These are phyloP conservation scores for Solanum piurae DNA, from an alignment of 257 asterid genomes.

Conservation along the genomic window DNA sequence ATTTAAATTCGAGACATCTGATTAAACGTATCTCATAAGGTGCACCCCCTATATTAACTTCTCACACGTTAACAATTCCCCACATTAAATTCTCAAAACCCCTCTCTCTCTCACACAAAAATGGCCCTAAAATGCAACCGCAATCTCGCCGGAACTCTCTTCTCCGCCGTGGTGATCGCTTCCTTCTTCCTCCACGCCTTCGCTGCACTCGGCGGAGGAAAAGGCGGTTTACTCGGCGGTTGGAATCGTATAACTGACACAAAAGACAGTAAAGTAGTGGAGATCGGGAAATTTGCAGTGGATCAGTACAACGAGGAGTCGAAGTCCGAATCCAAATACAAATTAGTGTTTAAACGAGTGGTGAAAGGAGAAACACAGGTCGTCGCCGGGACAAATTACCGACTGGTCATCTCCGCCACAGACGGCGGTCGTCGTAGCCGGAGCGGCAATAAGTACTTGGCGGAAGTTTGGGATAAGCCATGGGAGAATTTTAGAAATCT, in stretches of 20 bases:
- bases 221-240: not conserved
- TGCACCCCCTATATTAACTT: not conserved
- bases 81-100: not conserved
- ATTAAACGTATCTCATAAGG: not conserved
- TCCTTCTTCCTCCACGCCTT: not conserved
- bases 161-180: not conserved
- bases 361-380: slow-evolving; percentile 22
- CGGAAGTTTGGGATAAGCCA: slow-evolving; percentile 21
- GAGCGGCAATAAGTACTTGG: slow-evolving; percentile 8
- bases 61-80: not conserved
- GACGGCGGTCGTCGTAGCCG: not conserved
- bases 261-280: slow-evolving; percentile 11
- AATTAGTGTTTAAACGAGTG: slow-evolving; percentile 14
- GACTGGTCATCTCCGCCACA: slow-evolving; percentile 17
- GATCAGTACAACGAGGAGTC: slow-evolving; percentile 20
- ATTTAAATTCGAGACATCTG: not conserved
- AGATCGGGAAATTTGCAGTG: slow-evolving; percentile 30
- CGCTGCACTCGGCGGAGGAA: not conserved
- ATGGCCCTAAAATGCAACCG: slow-evolving; percentile 12
- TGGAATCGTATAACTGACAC: slow-evolving; percentile 19
- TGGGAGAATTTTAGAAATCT: slow-evolving; percentile 15
- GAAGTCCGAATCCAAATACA: not conserved
- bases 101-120: not conserved
- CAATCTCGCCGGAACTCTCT: not conserved
- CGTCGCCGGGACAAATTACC: slow-evolving; percentile 29